Conservation (phyloP, 768 basidiomycete species). For the Lactarius akahatsu region DNA sequence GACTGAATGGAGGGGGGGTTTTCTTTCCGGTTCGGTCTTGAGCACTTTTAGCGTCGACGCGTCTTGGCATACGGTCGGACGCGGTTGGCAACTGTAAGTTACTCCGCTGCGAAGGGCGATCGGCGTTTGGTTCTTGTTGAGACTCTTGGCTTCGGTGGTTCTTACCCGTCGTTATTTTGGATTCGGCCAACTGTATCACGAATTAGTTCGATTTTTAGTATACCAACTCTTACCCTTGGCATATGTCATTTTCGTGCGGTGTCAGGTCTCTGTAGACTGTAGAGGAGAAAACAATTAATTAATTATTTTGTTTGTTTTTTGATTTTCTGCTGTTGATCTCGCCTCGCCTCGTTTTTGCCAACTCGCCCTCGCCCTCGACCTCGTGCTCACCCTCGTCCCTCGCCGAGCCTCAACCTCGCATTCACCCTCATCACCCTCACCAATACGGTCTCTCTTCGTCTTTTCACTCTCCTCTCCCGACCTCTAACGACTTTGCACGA, state of each 20-base stretch:
- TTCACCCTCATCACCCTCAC: constrained; percentile 31
- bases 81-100: background rate
- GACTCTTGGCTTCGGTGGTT: background rate
- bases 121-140: background rate
- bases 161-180: constrained; percentile 1
- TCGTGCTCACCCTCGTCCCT: constrained; percentile 21
- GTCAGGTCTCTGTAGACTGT: background rate
- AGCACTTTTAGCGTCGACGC: background rate
- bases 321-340: background rate
- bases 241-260: constrained; percentile 1
- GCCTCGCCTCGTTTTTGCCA: background rate
- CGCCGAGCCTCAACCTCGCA: constrained; percentile 34
- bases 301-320: background rate
- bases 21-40: background rate
- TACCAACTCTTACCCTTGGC: background rate
- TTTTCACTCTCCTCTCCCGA: constrained; percentile 19
- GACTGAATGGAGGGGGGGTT: constrained; percentile 37
- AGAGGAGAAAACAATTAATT: background rate
- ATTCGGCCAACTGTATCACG: constrained; percentile 10
- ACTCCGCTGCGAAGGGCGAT: background rate
- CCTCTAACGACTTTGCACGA: constrained; percentile 32
- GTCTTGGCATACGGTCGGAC: background rate
- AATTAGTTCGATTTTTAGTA: constrained; percentile 3
- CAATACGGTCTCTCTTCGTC: constrained; percentile 9
- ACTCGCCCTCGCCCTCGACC: background rate